Evolutionary conservation across 2,329 filamentous ascomycete species (phyloP).

Genomic region (Colletotrichum paranaense): DNA sequence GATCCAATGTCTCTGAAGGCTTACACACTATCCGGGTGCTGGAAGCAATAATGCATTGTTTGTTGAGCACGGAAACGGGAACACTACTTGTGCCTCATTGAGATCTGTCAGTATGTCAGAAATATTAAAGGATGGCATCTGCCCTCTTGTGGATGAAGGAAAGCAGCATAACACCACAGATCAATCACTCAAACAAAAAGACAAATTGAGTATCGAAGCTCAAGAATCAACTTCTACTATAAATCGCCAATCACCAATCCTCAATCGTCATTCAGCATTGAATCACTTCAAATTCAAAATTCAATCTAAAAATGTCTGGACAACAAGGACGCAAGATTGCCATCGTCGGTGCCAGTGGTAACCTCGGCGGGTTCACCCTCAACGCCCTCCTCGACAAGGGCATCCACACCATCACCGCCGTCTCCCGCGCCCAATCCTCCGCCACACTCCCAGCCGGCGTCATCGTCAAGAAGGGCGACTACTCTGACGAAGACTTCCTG

Average conservation of each 20-base stretch:
- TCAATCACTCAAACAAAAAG: background rate
- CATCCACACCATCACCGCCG: slow-evolving; percentile 60
- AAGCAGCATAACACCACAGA: background rate
- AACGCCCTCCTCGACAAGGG: slow-evolving; percentile 54
- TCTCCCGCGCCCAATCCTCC: slow-evolving; percentile 57
- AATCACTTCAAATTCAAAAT: too few species aligned
- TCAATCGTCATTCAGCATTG: too few species aligned
- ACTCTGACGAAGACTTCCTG: slow-evolving; percentile 52
- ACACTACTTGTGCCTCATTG: background rate
- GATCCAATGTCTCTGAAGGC: background rate
- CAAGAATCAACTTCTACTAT: too few species aligned
- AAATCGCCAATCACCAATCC: too few species aligned
- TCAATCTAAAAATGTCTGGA: slow-evolving; percentile 3
- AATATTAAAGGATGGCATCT: background rate
- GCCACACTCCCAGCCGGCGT: slow-evolving; percentile 53
- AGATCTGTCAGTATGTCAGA: fast-evolving
- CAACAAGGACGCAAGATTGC: slow-evolving; percentile 42
- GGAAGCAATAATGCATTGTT: background rate
- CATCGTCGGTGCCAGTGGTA: slow-evolving; percentile 48
- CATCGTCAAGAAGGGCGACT: slow-evolving; percentile 55
- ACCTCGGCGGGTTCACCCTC: slow-evolving; percentile 49
- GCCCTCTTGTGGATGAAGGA: background rate
- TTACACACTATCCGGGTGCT: background rate
- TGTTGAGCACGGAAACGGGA: too few species aligned
- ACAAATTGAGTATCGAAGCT: too few species aligned